Evolutionary conservation across 192 early-diverging fungal genomes (phyloP), one percentile per base, ranked within the genome.

Genomic region (Entomortierella lignicola): DNA sequence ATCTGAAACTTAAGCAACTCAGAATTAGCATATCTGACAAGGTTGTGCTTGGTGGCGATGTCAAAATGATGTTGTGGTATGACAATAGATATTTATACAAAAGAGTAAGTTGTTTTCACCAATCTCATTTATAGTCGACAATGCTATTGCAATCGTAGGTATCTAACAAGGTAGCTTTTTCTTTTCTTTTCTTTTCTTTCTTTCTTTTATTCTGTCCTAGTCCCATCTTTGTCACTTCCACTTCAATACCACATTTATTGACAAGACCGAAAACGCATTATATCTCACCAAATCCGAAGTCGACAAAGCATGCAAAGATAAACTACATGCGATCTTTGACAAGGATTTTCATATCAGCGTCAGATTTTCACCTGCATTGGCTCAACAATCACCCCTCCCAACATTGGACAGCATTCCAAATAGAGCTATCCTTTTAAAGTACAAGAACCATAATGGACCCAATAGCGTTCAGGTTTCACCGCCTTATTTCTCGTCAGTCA

Each of bases 181-280:
- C n/a, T 39, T 18, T 8, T n/a, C 31, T 65, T 34, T 26, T 39
- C 15, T 26, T 25, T 31, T 34, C 52, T 27, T 51, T 18, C 31
- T 63, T 47, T 20, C 17, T 47, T 47, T 20, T 47, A 20, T 47
- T 2, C 2, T 47, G 5, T 20, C 20, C 4, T 47, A 47, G 44
- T 15, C 8, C 30, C 52, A 72, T 20, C 31, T 87, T 2, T 86
- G 81, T 60, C 82, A 82, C 48, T 85, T 85, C 50, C 79, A 74
- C 77, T 69, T 86, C 39, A 86, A 88, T n/a, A 83, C 87, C 13
- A 68, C 66, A 3, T 86, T 86, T 32, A 72, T 83, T 30, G 62
- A 65, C 17, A 66, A 41, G 11, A 39, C 37, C 26, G 25, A 53
- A 12, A 34, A 68, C 26, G 27, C 47, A 2, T 2, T 84, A 10